A percentile compares a stretch with the other conserved stretches of the same genome.
Evolutionary conservation across 2,329 filamentous ascomycete genomes (phyloP).

Genomic region (Neophaeococcomyces mojaviensis): DNA sequence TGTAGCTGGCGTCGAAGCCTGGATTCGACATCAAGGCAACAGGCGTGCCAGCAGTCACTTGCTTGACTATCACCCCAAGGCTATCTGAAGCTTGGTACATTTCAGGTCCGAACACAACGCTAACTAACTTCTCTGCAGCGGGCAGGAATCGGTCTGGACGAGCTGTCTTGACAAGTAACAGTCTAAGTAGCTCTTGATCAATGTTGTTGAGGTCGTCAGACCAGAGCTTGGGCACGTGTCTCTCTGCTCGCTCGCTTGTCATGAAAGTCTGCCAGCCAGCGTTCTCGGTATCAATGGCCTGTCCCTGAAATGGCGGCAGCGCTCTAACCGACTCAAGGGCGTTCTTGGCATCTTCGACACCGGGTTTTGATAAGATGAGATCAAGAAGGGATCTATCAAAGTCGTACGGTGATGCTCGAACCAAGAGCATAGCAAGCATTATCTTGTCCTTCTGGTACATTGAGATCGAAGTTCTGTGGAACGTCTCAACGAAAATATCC

Average conservation of each 20-base stretch:
- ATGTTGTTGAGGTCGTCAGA: constrained; percentile 55
- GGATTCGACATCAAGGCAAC: constrained; percentile 90
- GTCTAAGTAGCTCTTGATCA: constrained; percentile 71
- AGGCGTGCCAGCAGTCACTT: constrained; percentile 76
- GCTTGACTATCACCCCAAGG: constrained; percentile 72
- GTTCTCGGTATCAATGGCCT: constrained; percentile 53
- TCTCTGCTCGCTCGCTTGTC: constrained; percentile 76
- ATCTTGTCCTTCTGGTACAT: constrained; percentile 90
- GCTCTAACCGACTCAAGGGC: constrained; percentile 62
- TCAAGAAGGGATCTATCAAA: constrained; percentile 92
- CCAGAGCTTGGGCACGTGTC: constrained; percentile 71
- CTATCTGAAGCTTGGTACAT: constrained; percentile 81
- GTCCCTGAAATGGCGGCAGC: constrained; percentile 65
- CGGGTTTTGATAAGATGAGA: constrained; percentile 72
- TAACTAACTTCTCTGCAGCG: constrained; percentile 82
- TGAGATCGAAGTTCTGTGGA: constrained; percentile 86
- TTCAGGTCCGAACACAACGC: constrained; percentile 72
- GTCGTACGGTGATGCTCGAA: constrained; percentile 89
- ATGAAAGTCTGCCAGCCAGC: constrained; percentile 74
- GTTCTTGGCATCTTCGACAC: constrained; percentile 60
- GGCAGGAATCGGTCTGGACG: constrained; percentile 93
- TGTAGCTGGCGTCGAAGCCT: constrained; percentile 97
- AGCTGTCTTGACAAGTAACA: constrained; percentile 88
- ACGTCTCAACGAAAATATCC: constrained; percentile 84
- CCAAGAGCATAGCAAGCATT: constrained; percentile 87